Percentiles rank a stretch among this genome's conserved stretches.
These are phyloP conservation scores for Hypoxylon sp. DNA, from an alignment of 2,329 filamentous ascomycete genomes.

Conservation along the genomic window DNA sequence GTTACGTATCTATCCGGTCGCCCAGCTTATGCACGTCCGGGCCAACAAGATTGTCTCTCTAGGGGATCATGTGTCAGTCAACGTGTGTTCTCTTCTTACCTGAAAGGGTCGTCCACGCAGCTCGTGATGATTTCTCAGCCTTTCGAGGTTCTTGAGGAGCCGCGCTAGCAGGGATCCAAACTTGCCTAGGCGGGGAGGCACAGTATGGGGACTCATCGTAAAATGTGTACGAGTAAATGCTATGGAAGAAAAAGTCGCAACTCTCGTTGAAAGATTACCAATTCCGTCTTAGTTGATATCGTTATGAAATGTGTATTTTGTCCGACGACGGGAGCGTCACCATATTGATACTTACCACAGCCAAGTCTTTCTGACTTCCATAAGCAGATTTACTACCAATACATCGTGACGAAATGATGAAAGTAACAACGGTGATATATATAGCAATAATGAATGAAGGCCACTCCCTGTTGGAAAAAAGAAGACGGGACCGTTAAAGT, in stretches of 20 bases:
- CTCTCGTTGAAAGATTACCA: not conserved
- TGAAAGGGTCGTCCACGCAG: slow-evolving; percentile 22
- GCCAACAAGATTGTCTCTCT: slow-evolving; percentile 1
- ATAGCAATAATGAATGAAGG: too few species aligned
- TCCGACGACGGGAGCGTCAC: too few species aligned
- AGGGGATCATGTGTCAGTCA: slow-evolving; percentile 23
- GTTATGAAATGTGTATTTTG: not conserved
- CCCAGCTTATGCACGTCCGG: not conserved
- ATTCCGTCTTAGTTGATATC: not conserved
- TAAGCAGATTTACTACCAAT: not conserved
- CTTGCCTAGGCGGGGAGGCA: slow-evolving; percentile 7
- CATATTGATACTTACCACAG: not conserved
- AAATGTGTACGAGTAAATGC: not conserved
- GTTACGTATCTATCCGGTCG: not conserved
- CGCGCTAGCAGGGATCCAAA: slow-evolving; percentile 38
- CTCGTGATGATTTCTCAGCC: slow-evolving; percentile 33
- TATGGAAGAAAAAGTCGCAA: not conserved
- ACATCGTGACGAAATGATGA: not conserved
- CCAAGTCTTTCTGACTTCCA: slow-evolving; percentile 5
- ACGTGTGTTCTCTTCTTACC: slow-evolving; percentile 17
- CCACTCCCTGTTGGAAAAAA: not conserved
- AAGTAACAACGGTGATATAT: not conserved
- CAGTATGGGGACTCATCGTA: slow-evolving; percentile 5
- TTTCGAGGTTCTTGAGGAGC: slow-evolving; percentile 37
- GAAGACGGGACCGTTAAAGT: slow-evolving; percentile 25